phyloP scores from a whole-genome alignment of 169 alveolate species.

The Eimeria necatrix region DNA sequence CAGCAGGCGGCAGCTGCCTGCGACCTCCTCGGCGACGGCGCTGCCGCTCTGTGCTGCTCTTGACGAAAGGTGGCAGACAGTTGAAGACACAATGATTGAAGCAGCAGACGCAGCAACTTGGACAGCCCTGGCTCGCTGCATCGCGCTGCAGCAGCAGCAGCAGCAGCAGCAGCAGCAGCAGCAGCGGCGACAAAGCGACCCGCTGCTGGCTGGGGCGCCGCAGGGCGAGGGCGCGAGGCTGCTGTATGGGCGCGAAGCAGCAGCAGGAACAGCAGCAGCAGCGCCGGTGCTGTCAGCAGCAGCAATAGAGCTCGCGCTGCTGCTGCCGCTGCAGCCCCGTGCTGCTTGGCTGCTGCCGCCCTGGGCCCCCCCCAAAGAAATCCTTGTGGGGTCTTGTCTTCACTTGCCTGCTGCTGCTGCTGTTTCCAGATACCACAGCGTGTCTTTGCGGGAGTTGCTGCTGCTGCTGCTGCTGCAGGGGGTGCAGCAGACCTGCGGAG shows the following conservation, averaged over 20 bases:
- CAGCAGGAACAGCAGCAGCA: constrained; percentile 63
- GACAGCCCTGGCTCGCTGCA: constrained; percentile 47
- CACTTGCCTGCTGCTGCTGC: constrained; percentile 62
- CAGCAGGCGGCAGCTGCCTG: constrained; percentile 54
- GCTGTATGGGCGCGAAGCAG: constrained; percentile 32
- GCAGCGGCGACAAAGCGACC: background rate
- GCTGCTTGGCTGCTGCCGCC: constrained; percentile 79
- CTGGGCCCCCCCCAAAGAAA: constrained; percentile 45
- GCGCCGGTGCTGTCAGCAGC: constrained; percentile 44
- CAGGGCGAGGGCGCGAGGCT: background rate
- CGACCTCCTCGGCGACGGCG: constrained; percentile 41
- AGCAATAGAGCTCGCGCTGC: constrained; percentile 25
- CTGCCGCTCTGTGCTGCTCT: constrained; percentile 70
- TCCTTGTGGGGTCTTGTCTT: background rate
- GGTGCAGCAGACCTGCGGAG: constrained; percentile 61
- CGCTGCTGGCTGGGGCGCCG: background rate
- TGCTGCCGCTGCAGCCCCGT: constrained; percentile 58
- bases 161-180: constrained; percentile 39
- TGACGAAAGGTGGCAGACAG: constrained; percentile 74
- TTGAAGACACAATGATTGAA: constrained; percentile 68
- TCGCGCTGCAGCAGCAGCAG: constrained; percentile 45
- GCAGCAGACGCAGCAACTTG: constrained; percentile 76
- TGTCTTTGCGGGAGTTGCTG: constrained; percentile 56
- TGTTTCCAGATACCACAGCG: constrained; percentile 46
- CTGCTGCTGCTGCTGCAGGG: constrained; percentile 78